Conservation (phyloP, 768 basidiomycete genomes). For the Dacryopinax spathularia region DNA sequence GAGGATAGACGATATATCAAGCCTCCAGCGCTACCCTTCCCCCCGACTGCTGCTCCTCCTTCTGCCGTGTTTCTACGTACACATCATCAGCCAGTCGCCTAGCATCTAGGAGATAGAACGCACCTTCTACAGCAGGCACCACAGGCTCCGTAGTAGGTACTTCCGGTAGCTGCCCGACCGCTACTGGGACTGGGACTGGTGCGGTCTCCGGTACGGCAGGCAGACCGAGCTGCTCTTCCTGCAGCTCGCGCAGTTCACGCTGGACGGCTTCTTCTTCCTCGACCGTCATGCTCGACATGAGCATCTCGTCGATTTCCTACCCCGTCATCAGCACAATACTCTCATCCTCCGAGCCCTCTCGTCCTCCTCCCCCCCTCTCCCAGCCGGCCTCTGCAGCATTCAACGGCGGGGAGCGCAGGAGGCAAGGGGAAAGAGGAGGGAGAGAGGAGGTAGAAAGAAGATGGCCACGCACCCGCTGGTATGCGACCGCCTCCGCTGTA, state of each 20-base stretch:
- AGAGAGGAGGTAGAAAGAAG: not conserved
- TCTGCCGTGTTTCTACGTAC: not conserved
- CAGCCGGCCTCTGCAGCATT: not conserved
- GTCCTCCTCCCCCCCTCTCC: too few species aligned
- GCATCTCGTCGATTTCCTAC: slow-evolving; percentile 83
- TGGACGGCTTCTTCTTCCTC: slow-evolving; percentile 95
- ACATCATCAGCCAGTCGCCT: not conserved
- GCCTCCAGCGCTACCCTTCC: slow-evolving; percentile 13
- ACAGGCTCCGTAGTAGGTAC: not conserved
- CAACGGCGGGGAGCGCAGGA: not conserved
- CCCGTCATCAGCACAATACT: not conserved
- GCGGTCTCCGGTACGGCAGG: slow-evolving; percentile 41
- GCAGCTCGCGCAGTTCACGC: slow-evolving; percentile 56
- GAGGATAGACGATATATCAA: too few species aligned
- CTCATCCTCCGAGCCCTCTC: too few species aligned
- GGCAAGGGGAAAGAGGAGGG: not conserved
- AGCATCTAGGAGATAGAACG: not conserved
- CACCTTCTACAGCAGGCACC: slow-evolving; percentile 1
- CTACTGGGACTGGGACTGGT: slow-evolving; percentile 24
- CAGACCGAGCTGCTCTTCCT: slow-evolving; percentile 45
- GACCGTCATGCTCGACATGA: slow-evolving; percentile 62
- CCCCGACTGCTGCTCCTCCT: not conserved
- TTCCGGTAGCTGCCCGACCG: not conserved
- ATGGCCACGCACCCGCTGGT: slow-evolving; percentile 53
- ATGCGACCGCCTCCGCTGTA: slow-evolving; percentile 81